Evolutionary conservation across 352 stramenopile genomes (phyloP).

Genomic region (Saprolegnia parasitica): DNA sequence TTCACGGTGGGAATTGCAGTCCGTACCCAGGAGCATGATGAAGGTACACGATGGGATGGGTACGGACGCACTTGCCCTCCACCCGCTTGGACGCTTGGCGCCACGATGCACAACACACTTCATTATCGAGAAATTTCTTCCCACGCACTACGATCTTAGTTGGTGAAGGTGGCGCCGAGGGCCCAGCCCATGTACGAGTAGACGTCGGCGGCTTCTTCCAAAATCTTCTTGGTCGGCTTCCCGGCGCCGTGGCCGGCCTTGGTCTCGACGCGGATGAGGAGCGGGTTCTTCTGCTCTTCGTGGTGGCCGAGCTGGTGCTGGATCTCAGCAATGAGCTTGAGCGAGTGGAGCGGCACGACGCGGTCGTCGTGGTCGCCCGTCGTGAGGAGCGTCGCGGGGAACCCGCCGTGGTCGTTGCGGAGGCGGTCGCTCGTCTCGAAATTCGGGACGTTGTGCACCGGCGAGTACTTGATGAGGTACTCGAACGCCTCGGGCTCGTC

Average conservation of each 20-base stretch:
- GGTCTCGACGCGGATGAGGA: slow-evolving; percentile 87
- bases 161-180: slow-evolving; percentile 43
- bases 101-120: neutral
- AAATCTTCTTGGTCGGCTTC: slow-evolving; percentile 85
- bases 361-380: slow-evolving; percentile 89
- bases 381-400: slow-evolving; percentile 77
- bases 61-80: neutral
- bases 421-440: slow-evolving; percentile 32
- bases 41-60: too few relatives aligned
- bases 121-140: too few relatives aligned
- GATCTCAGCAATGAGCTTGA: slow-evolving; percentile 86
- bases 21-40: too few relatives aligned
- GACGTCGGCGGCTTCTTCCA: slow-evolving; percentile 80
- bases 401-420: slow-evolving; percentile 43
- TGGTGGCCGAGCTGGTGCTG: slow-evolving; percentile 67
- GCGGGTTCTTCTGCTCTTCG: slow-evolving; percentile 64
- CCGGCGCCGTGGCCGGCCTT: slow-evolving; percentile 85
- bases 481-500: slow-evolving; percentile 75
- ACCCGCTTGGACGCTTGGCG: neutral
- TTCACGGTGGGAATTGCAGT: too few relatives aligned
- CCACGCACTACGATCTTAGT: neutral
- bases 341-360: slow-evolving; percentile 87
- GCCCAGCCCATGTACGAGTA: slow-evolving; percentile 84
- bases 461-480: slow-evolving; percentile 82
- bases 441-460: slow-evolving; percentile 81